phyloP scores from a whole-genome alignment of 306 rosid genomes.

The Cucurbita pepo region DNA sequence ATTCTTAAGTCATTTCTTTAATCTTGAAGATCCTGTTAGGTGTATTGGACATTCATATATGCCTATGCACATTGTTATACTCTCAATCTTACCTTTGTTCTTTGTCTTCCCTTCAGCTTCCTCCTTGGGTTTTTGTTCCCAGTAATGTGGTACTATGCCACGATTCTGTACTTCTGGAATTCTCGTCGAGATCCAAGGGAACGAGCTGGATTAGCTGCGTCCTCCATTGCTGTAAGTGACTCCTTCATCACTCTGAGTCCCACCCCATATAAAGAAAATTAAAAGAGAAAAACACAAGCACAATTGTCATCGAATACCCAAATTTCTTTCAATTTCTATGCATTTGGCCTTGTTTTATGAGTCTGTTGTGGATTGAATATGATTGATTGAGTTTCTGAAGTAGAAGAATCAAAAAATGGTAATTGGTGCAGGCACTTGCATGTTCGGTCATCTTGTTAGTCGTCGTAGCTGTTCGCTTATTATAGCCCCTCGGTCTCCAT shows the following conservation, averaged over 20 bases:
- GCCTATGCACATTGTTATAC: background rate
- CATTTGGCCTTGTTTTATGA: background rate
- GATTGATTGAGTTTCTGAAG: background rate
- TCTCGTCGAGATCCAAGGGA: slow-evolving; percentile 87
- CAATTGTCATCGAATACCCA: background rate
- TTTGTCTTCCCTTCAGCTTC: slow-evolving; percentile 38
- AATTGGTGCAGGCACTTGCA: slow-evolving; percentile 54
- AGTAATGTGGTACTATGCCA: slow-evolving; percentile 67
- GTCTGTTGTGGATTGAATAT: background rate
- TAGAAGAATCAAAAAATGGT: background rate
- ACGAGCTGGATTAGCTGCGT: slow-evolving; percentile 89
- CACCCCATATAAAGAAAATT: background rate
- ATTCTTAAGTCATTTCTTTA: background rate
- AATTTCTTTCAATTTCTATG: background rate
- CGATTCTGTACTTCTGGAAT: slow-evolving; percentile 74
- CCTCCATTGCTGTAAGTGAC: slow-evolving; percentile 71
- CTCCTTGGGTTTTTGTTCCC: slow-evolving; percentile 73
- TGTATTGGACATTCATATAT: background rate
- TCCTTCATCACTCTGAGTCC: background rate
- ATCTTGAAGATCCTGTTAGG: background rate
- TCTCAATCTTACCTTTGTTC: slow-evolving; percentile 8
- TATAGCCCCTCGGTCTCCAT: slow-evolving; percentile 6
- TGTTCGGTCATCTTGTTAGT: slow-evolving; percentile 35
- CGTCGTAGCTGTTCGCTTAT: slow-evolving; percentile 26
- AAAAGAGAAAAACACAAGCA: background rate